A percentile compares a stretch with the other conserved stretches of the same genome.
These are phyloP conservation scores for Pythium coloratum DNA, from an alignment of 352 stramenopile species.

Conservation along the genomic window DNA sequence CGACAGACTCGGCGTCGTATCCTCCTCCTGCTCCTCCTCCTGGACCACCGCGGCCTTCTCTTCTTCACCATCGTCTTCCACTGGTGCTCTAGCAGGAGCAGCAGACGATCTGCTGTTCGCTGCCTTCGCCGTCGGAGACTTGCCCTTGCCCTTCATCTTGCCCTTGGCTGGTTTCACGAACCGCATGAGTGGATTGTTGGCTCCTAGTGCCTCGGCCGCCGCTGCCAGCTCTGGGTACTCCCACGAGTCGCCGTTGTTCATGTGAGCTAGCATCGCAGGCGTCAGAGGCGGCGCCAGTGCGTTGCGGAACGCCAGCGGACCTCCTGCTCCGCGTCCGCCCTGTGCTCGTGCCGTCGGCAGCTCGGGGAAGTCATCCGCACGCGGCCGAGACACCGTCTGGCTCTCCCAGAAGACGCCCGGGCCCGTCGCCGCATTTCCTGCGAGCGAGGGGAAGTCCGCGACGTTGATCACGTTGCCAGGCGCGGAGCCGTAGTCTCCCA, in stretches of 20 bases:
- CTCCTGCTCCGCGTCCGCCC: constrained; percentile 16
- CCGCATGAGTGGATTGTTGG: constrained; percentile 79
- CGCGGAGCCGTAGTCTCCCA: background rate
- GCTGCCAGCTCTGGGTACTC: constrained; percentile 71
- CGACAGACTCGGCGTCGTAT: constrained; percentile 36
- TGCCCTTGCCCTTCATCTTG: constrained; percentile 66
- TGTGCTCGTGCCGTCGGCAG: constrained; percentile 30
- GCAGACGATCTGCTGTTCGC: constrained; percentile 3
- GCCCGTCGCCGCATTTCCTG: constrained; percentile 19
- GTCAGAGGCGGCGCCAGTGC: constrained; percentile 68
- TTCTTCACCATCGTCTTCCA: constrained; percentile 36
- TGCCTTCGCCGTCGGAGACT: constrained; percentile 12
- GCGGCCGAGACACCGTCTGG: constrained; percentile 47
- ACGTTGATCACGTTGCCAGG: constrained; percentile 73
- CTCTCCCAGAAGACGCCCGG: constrained; percentile 70
- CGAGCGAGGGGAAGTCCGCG: constrained; percentile 81
- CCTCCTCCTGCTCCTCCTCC: constrained; percentile 39
- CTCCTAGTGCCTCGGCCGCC: constrained; percentile 65
- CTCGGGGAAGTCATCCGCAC: constrained; percentile 69
- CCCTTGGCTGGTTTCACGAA: constrained; percentile 75
- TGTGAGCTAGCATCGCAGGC: constrained; percentile 69
- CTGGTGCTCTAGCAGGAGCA: background rate
- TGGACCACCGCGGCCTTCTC: constrained; percentile 40
- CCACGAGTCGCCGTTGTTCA: constrained; percentile 60
- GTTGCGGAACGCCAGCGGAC: constrained; percentile 62